Base-by-base conservation (phyloP, 169 alveolate species). In the Eimeria sp. region DNA sequence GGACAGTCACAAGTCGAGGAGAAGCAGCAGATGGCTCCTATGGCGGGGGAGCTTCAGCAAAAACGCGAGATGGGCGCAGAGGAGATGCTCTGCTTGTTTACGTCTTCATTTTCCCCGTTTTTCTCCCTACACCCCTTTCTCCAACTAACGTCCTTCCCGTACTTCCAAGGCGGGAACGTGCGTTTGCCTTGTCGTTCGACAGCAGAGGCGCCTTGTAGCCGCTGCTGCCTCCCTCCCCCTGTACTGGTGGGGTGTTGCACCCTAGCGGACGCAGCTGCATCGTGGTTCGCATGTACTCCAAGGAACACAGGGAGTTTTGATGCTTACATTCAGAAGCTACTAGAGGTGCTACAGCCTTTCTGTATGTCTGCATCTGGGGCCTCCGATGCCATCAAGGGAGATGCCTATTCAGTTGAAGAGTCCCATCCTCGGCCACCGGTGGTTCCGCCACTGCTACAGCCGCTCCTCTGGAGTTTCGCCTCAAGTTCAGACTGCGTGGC, bases 251-350 rank as follows among this genome's bases (percentile, higher is more conserved):
- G 92, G 80, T 84, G 51, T 9, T 84, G 92, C 47, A 30, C 43
- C 30, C 20, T 84, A 40, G 75, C 92, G 16, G 92, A 84, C 70
- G 92, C 92, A 57, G 92, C 92, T 58, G 92, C 92, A 4, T 84
- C 92, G 13, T 84, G 92, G 92, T 84, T 84, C 34, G 78, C 92
- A 10, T 43, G 63, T 40, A 18, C 47, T 22, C 92, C 47, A 61
- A 30, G 92, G 45, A 84, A 61, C 22, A 34, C 80, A 5, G 92
- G 92, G 30, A 61, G 80, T 45, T 84, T 84, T 30, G 92, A 84
- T 40, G 92, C 40, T 14, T 84, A 84, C 67, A 84, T 57, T 61
- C 92, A 84, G 61, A 58, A 49, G 27, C 58, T 84, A 43, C 54
- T 84, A 10, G 76, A 58, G 54, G 40, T 61, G 20, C 45, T 84